These are phyloP conservation scores for Termitomyces sp. DNA, from an alignment of 768 basidiomycete species.

Conservation along the genomic window DNA sequence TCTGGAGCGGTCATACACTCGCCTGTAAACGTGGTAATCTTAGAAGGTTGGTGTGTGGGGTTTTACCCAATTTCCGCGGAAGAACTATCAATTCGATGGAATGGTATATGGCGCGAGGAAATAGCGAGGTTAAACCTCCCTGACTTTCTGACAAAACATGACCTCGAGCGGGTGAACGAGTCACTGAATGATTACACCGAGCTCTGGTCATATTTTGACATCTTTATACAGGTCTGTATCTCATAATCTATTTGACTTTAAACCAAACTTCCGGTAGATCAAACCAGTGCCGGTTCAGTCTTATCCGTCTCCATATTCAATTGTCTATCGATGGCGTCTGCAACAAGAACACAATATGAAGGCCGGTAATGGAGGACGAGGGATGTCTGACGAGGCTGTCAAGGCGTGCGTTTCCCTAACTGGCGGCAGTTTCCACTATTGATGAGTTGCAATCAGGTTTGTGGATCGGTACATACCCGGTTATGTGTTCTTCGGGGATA, in stretches of 20 bases:
- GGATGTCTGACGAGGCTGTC: slow-evolving; percentile 77
- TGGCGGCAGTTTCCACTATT: slow-evolving; percentile 1
- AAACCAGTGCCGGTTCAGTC: slow-evolving; percentile 17
- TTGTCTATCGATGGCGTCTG: slow-evolving; percentile 84
- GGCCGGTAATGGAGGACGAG: slow-evolving; percentile 71
- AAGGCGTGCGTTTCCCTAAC: slow-evolving; percentile 48
- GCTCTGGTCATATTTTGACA: slow-evolving; percentile 69
- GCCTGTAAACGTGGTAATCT: slow-evolving; percentile 69
- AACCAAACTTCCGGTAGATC: slow-evolving; percentile 10
- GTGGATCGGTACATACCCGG: slow-evolving; percentile 93
- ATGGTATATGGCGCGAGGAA: slow-evolving; percentile 36
- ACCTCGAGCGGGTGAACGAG: slow-evolving; percentile 62
- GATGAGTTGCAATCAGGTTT: slow-evolving; percentile 44
- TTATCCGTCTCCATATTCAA: slow-evolving; percentile 30
- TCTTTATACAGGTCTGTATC: slow-evolving; percentile 66
- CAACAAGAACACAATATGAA: slow-evolving; percentile 93
- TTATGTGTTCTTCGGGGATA: slow-evolving; percentile 80
- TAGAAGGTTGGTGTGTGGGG: slow-evolving; percentile 97
- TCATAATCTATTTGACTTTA: background rate
- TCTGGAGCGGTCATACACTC: slow-evolving; percentile 34
- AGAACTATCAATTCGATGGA: slow-evolving; percentile 53
- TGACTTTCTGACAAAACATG: slow-evolving; percentile 36
- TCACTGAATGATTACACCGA: slow-evolving; percentile 51
- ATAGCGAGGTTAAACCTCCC: slow-evolving; percentile 28
- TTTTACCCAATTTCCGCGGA: slow-evolving; percentile 58